These are phyloP conservation scores for Acorus gramineus DNA, from an alignment of 106 monocot species.

Conservation along the genomic window DNA sequence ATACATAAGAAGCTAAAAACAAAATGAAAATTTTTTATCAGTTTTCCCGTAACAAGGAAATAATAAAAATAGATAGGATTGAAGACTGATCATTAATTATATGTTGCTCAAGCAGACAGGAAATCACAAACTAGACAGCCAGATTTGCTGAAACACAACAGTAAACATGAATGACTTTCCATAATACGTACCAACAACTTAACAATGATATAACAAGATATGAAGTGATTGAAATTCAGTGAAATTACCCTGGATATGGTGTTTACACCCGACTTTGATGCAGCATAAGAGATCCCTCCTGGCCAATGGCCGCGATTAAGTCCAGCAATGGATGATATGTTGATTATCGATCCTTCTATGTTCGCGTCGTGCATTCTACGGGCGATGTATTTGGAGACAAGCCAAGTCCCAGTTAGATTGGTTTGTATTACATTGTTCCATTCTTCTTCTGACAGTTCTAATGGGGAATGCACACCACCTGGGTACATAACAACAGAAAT, in stretches of 20 bases:
- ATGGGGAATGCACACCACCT: conserved; percentile 35
- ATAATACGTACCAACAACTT: too few species aligned
- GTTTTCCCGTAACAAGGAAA: too few species aligned
- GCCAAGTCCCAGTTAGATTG: conserved; percentile 60
- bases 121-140: too few species aligned
- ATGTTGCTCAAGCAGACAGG: too few species aligned
- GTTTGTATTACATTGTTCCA: conserved; percentile 34
- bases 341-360: conserved; percentile 44
- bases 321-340: conserved; percentile 52
- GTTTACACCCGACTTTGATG: conserved; percentile 38
- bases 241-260: conserved; percentile 32
- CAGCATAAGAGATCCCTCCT: conserved; percentile 31
- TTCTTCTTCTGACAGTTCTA: conserved; percentile 60
- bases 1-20: too few species aligned
- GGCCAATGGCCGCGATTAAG: conserved; percentile 36
- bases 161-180: too few species aligned
- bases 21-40: too few species aligned
- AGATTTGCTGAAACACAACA: too few species aligned
- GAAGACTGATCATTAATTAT: too few species aligned
- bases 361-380: conserved; percentile 36
- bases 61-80: too few species aligned
- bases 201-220: too few species aligned
- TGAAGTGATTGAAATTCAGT: too few species aligned
- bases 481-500: not conserved
- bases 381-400: conserved; percentile 50